Evolutionary conservation across 2,329 filamentous ascomycete species (phyloP).

Genomic region (Gyromitra esculenta): DNA sequence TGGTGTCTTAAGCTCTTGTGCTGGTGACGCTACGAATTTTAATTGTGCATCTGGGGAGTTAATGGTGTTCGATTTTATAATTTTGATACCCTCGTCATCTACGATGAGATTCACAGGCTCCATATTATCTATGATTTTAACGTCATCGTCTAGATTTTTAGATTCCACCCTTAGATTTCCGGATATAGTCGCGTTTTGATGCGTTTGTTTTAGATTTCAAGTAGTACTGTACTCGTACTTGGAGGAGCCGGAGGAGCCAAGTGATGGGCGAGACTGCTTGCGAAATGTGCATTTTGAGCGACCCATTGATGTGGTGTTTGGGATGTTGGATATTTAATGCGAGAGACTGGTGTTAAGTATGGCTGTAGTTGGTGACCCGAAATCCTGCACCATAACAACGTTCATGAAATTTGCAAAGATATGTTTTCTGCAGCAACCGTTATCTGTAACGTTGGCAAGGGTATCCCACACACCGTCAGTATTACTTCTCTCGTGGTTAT

Average conservation of each 20-base stretch:
- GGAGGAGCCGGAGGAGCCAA: background rate
- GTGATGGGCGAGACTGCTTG: background rate
- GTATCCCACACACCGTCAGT: background rate
- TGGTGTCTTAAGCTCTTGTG: background rate
- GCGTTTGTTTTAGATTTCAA: background rate
- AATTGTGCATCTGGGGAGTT: background rate
- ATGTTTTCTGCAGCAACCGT: background rate
- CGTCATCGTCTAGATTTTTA: background rate
- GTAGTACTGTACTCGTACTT: background rate
- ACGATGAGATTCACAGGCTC: background rate
- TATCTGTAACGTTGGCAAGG: too few species aligned
- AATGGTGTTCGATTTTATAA: background rate
- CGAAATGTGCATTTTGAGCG: background rate
- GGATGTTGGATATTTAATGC: background rate
- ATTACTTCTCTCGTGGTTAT: background rate
- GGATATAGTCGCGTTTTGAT: background rate
- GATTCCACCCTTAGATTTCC: background rate
- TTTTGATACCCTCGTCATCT: background rate
- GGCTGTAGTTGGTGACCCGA: background rate
- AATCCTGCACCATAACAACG: background rate
- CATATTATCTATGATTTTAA: background rate
- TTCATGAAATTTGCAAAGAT: background rate
- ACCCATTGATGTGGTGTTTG: conserved; percentile 9
- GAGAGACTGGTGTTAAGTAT: background rate
- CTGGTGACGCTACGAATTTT: background rate